Base-by-base conservation (phyloP, 371 early-diverging fungal species). In the Apophysomyces elegans region DNA sequence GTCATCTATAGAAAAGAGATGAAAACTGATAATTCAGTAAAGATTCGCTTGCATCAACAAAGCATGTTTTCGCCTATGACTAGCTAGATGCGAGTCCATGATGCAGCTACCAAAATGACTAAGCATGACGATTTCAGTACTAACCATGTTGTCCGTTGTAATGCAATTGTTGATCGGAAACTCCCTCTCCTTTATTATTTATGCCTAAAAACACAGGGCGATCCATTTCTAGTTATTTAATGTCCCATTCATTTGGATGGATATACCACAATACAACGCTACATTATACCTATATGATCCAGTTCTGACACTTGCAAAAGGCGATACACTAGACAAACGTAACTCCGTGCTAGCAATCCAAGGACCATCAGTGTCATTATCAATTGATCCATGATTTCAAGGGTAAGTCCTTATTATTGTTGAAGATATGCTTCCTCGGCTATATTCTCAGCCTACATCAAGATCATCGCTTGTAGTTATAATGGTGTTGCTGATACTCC, bases 401-500 rank as follows among this genome's bases (percentile, higher is more conserved):
- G 21, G 21, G 16, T 21, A 50, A 50, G 21, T 50, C 54, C 54
- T 50, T 50, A 50, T n/a, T 18, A 50, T 50, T 50, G 13, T 6
- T n/a, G 16, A 45, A 18, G n/a, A 45, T 45, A 12, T 6, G 54
- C 21, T 18, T 21, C 54, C 54, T 50, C 54, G 54, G 54, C 21
- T 50, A 50, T 50, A 50, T 50, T 5, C 21, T n/a, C 54, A 50
- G 21, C n/a, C 54, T 18, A 21, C 21, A 50, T 21, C 21, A 50
- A 26, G 21, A 50, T 50, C 5, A 50, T 9, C 6, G 8, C 18
- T 21, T 9, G 21, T 26, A 50, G 54, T 16, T 21, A 50, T 50
- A 50, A 50, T 50, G 54, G 54, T 35, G 54, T 26, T 50, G 21
- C 54, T 50, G 9, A 21, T 50, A 21, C 54, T 50, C 54, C 54